These are phyloP conservation scores for Stromatinia cepivora DNA, from an alignment of 2,329 filamentous ascomycete species.

Conservation along the genomic window DNA sequence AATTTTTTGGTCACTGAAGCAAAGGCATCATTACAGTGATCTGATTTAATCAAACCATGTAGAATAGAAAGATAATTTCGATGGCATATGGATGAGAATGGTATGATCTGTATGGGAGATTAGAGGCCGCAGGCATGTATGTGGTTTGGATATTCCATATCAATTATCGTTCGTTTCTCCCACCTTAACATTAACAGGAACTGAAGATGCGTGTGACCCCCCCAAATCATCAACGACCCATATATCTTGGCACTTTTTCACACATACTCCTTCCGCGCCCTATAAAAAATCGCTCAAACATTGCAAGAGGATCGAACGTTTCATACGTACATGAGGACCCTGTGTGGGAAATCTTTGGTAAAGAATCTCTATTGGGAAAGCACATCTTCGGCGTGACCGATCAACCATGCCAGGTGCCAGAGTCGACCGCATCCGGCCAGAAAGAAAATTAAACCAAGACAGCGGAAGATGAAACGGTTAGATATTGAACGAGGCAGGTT, in stretches of 20 bases:
- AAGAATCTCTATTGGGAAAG: not conserved
- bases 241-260: not conserved
- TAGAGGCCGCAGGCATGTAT: not conserved
- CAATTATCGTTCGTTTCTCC: slow-evolving; percentile 4
- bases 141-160: slow-evolving; percentile 4
- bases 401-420: not conserved
- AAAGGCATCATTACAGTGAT: slow-evolving; percentile 2
- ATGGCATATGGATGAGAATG: slow-evolving; percentile 12
- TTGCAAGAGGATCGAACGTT: not conserved
- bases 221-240: not conserved
- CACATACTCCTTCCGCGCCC: not conserved
- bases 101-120: not conserved
- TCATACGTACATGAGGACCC: not conserved
- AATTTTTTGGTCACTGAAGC: slow-evolving; percentile 2
- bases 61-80: slow-evolving; percentile 15
- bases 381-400: not conserved
- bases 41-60: slow-evolving; percentile 12
- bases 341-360: slow-evolving; percentile 18
- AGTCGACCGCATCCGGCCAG: not conserved
- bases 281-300: not conserved
- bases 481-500: slow-evolving; percentile 4
- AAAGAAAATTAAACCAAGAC: not conserved
- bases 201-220: not conserved
- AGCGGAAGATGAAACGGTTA: not conserved
- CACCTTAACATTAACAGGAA: not conserved